Percentiles rank a stretch among this genome's conserved stretches.
phyloP scores from a whole-genome alignment of 2,329 filamentous ascomycete genomes.

The Triangularia setosa region DNA sequence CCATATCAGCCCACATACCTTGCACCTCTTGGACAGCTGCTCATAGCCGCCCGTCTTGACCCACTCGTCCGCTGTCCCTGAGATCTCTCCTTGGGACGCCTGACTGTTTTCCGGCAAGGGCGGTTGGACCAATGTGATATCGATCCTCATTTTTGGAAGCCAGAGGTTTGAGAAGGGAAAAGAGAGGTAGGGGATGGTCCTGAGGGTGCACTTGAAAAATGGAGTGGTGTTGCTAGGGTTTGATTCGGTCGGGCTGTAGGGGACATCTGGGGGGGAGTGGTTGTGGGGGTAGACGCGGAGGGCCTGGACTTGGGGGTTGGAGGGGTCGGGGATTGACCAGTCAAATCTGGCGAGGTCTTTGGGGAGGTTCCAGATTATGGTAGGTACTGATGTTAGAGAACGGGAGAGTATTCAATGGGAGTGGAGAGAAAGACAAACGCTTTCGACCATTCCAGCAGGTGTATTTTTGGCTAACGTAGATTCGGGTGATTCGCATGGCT shows the following conservation, averaged over 20 bases:
- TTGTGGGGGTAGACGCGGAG: slow-evolving; percentile 46
- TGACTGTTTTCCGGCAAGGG: slow-evolving; percentile 40
- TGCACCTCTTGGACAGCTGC: slow-evolving; percentile 30
- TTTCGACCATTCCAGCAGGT: slow-evolving; percentile 51
- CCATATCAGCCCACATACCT: slow-evolving; percentile 47
- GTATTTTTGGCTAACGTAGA: slow-evolving; percentile 51
- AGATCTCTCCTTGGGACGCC: slow-evolving; percentile 39
- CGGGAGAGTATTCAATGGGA: neutral
- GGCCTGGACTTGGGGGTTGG: slow-evolving; percentile 11
- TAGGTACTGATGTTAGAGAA: neutral
- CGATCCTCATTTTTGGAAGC: slow-evolving; percentile 39
- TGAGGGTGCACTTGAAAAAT: slow-evolving; percentile 45
- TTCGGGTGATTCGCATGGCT: slow-evolving; percentile 45
- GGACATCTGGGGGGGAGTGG: slow-evolving; percentile 15
- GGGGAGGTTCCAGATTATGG: slow-evolving; percentile 46
- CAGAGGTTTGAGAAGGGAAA: slow-evolving; percentile 42
- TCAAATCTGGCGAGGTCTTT: slow-evolving; percentile 52
- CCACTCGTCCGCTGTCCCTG: slow-evolving; percentile 44
- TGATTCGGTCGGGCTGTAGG: slow-evolving; percentile 31
- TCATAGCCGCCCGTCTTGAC: slow-evolving; percentile 33
- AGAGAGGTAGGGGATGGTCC: slow-evolving; percentile 36
- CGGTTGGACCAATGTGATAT: slow-evolving; percentile 44
- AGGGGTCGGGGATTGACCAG: slow-evolving; percentile 30
- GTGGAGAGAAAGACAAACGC: slow-evolving; percentile 33
- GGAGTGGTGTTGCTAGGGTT: slow-evolving; percentile 34